phyloP scores from a whole-genome alignment of 2,329 filamentous ascomycete genomes.

The Beauveria rudraprayagi region DNA sequence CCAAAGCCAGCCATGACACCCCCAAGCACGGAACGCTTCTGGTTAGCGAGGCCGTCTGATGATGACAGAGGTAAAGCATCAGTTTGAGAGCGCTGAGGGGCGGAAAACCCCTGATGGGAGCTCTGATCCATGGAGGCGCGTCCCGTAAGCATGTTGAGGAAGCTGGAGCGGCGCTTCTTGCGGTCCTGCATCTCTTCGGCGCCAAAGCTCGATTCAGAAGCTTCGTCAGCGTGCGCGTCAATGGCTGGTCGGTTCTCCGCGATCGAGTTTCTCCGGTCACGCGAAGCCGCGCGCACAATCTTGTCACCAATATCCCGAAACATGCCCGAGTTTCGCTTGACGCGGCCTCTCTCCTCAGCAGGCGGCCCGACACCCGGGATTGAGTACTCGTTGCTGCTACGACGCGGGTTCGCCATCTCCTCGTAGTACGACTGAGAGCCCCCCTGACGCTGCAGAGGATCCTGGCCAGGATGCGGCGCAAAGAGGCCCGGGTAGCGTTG shows the following conservation, averaged over 20 bases:
- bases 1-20: slow-evolving; percentile 6
- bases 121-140: slow-evolving; percentile 18
- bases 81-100: neutral
- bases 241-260: slow-evolving; percentile 15
- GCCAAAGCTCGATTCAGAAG: slow-evolving; percentile 32
- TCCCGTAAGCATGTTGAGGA: slow-evolving; percentile 27
- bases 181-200: slow-evolving; percentile 31
- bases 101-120: neutral
- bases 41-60: slow-evolving; percentile 22
- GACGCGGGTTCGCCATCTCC: slow-evolving; percentile 29
- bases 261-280: slow-evolving; percentile 24
- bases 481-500: slow-evolving; percentile 43
- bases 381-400: slow-evolving; percentile 32
- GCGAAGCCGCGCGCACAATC: slow-evolving; percentile 27
- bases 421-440: slow-evolving; percentile 14
- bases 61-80: neutral
- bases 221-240: slow-evolving; percentile 26
- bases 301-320: slow-evolving; percentile 44
- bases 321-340: slow-evolving; percentile 34
- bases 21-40: slow-evolving; percentile 33
- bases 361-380: slow-evolving; percentile 28
- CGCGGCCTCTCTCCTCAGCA: slow-evolving; percentile 27
- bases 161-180: slow-evolving; percentile 30
- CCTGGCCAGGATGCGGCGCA: slow-evolving; percentile 17
- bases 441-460: neutral